Conservation (phyloP, 441 rosid species). For the Aleurites moluccanus region DNA sequence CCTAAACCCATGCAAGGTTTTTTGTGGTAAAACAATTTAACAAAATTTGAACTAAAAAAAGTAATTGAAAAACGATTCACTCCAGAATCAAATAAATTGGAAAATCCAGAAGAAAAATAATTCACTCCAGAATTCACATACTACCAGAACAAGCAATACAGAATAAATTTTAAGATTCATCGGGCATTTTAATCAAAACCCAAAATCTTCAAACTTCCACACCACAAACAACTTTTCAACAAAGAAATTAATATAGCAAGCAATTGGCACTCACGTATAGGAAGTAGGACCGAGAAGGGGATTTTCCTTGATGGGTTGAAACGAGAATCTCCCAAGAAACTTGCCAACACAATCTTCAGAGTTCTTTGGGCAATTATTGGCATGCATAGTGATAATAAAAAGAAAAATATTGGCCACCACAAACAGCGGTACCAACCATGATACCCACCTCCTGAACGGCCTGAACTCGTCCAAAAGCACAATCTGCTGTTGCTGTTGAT, state of each 20-base stretch:
- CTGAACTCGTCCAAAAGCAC: conserved; percentile 28
- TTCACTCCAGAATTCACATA: neutral
- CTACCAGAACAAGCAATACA: neutral
- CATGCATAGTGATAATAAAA: conserved; percentile 59
- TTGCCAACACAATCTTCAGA: conserved; percentile 44
- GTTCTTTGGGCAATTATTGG: conserved; percentile 73
- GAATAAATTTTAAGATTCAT: neutral
- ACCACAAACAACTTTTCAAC: neutral
- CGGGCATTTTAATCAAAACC: neutral
- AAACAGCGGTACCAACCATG: conserved; percentile 79
- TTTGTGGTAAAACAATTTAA: neutral
- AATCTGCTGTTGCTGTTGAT: neutral
- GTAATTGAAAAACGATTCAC: neutral
- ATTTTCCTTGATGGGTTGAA: conserved; percentile 77
- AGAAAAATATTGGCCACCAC: conserved; percentile 53
- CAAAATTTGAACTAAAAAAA: neutral
- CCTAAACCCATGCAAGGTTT: neutral
- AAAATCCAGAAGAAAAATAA: neutral
- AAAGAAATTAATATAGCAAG: neutral
- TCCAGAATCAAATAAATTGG: neutral
- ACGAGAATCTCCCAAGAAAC: conserved; percentile 78
- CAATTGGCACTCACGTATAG: conserved; percentile 47
- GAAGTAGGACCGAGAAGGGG: conserved; percentile 95
- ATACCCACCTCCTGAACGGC: conserved; percentile 57
- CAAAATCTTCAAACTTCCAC: neutral